Evolutionary conservation across 306 rosid genomes (phyloP).

Genomic region (Rosa lucieae): DNA sequence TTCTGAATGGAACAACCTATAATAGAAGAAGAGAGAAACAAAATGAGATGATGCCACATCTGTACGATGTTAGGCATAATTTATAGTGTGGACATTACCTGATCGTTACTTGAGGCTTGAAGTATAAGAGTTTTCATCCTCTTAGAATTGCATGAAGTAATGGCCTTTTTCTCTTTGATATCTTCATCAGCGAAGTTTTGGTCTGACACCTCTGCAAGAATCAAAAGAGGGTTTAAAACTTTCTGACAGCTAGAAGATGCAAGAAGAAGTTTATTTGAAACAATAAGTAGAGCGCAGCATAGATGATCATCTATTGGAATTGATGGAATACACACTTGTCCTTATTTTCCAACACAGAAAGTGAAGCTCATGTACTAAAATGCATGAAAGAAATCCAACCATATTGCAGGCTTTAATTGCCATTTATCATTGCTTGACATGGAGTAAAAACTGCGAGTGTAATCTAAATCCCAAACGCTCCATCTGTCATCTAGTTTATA

Average conservation of each 20-base stretch:
- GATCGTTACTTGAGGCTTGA: slow-evolving; percentile 36
- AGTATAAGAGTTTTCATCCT: slow-evolving; percentile 28
- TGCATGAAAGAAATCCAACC: background rate
- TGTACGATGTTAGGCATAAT: background rate
- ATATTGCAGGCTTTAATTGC: background rate
- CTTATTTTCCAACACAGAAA: background rate
- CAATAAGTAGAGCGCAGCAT: background rate
- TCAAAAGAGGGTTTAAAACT: background rate
- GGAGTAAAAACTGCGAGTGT: background rate
- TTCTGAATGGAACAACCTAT: slow-evolving; percentile 43
- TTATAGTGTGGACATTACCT: slow-evolving; percentile 32
- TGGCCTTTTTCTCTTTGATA: slow-evolving; percentile 24
- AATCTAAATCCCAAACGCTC: background rate
- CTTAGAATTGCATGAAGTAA: slow-evolving; percentile 25
- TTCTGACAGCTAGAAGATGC: background rate
- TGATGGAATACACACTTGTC: background rate
- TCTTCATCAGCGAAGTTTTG: slow-evolving; percentile 73
- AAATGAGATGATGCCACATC: background rate
- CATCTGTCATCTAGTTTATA: background rate
- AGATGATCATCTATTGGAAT: background rate
- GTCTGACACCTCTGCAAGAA: slow-evolving; percentile 63
- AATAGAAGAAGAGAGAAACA: slow-evolving; percentile 1
- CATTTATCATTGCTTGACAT: background rate
- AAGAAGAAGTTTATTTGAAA: background rate
- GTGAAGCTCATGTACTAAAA: background rate